Evolutionary conservation across 2,329 filamentous ascomycete species (phyloP).

Genomic region (Monilinia fructigena): DNA sequence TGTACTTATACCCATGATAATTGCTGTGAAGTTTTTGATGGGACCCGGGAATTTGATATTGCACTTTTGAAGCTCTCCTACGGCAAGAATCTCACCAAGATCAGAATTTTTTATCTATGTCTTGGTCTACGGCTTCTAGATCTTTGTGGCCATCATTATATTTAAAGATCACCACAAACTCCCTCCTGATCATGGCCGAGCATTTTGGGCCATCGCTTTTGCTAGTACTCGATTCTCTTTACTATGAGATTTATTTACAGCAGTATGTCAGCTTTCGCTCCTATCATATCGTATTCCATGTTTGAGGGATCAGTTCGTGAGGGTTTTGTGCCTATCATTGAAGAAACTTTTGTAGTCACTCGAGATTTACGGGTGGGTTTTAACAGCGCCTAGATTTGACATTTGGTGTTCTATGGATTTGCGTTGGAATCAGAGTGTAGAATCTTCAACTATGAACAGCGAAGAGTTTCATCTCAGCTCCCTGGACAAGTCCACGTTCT

Average conservation of each 20-base stretch:
- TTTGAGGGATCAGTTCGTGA: conserved; percentile 33
- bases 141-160: conserved; percentile 31
- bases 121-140: conserved; percentile 34
- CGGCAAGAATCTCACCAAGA: conserved; percentile 32
- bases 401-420: not conserved
- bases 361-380: conserved; percentile 34
- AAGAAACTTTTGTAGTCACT: conserved; percentile 39
- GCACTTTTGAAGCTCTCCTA: conserved; percentile 27
- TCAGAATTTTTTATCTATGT: conserved; percentile 37
- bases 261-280: conserved; percentile 36
- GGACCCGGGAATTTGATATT: conserved; percentile 29
- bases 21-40: conserved; percentile 37
- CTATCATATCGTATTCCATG: conserved; percentile 32
- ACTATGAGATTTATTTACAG: conserved; percentile 40
- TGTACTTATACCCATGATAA: conserved; percentile 35
- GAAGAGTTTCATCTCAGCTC: not conserved
- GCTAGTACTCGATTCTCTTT: conserved; percentile 37
- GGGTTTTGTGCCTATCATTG: conserved; percentile 38
- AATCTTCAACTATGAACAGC: not conserved
- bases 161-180: conserved; percentile 34
- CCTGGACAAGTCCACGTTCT: not conserved
- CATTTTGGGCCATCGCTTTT: conserved; percentile 37
- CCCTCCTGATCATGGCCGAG: conserved; percentile 35
- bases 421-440: not conserved
- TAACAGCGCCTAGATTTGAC: conserved; percentile 10